These are phyloP conservation scores for Saccharomycopsis amapae DNA, from an alignment of 805 yeast species.

Conservation along the genomic window DNA sequence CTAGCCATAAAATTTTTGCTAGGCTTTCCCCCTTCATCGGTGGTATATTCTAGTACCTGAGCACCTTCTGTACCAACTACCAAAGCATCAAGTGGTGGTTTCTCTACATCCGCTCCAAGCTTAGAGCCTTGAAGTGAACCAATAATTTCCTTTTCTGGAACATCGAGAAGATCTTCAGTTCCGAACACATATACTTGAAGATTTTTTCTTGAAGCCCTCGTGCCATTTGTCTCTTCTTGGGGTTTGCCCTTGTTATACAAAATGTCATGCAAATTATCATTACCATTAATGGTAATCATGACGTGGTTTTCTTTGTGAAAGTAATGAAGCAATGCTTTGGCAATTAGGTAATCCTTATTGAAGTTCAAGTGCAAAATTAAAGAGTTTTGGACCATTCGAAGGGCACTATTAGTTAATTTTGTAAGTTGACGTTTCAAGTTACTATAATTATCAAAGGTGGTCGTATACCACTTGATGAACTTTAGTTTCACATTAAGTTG, in stretches of 20 bases:
- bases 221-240: neutral
- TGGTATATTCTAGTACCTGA: no score
- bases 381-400: constrained; percentile 68
- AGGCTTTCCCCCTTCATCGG: no score
- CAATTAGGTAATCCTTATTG: constrained; percentile 8
- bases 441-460: constrained; percentile 64
- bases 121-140: constrained; percentile 40
- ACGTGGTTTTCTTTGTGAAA: constrained; percentile 34
- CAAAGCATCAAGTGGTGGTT: constrained; percentile 22
- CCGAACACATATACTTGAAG: constrained; percentile 59
- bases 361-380: constrained; percentile 47
- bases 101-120: constrained; percentile 43
- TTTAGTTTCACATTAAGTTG: constrained; percentile 33
- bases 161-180: constrained; percentile 39
- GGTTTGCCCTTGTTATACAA: constrained; percentile 49
- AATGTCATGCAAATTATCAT: constrained; percentile 57
- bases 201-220: neutral
- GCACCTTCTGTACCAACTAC: neutral
- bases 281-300: constrained; percentile 45
- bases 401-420: constrained; percentile 63
- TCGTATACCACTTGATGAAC: constrained; percentile 52
- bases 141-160: constrained; percentile 35
- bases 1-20: neutral
- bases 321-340: constrained; percentile 8
- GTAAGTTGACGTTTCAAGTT: constrained; percentile 73